These are phyloP conservation scores for Claviceps sp. DNA, from an alignment of 2,329 filamentous ascomycete species.

Conservation along the genomic window DNA sequence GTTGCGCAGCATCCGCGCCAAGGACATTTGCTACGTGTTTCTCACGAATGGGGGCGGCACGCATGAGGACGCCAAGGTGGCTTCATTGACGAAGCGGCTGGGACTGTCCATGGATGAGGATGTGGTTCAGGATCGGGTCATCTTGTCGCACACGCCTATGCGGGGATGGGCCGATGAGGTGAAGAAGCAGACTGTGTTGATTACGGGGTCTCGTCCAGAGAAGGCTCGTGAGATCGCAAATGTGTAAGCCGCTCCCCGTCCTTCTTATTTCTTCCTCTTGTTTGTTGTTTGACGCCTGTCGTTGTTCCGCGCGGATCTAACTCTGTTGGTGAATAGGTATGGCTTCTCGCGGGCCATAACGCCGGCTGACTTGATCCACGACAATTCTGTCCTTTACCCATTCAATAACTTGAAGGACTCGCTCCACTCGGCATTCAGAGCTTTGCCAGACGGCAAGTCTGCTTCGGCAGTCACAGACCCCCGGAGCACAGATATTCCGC, in stretches of 20 bases:
- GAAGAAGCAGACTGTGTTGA: constrained; percentile 46
- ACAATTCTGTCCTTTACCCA: constrained; percentile 67
- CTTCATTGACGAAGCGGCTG: constrained; percentile 20
- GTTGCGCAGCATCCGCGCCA: constrained; percentile 56
- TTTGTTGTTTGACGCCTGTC: background rate
- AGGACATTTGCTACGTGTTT: constrained; percentile 81
- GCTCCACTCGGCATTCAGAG: constrained; percentile 16
- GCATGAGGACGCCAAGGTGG: constrained; percentile 41
- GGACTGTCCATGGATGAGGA: constrained; percentile 19
- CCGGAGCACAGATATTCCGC: constrained; percentile 21
- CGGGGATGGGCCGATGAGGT: constrained; percentile 39
- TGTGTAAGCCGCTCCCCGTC: constrained; percentile 23
- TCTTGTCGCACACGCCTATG: constrained; percentile 86
- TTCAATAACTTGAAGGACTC: constrained; percentile 42
- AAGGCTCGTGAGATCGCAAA: constrained; percentile 63
- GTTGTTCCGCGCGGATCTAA: background rate
- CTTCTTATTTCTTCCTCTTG: background rate
- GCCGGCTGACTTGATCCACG: constrained; percentile 67
- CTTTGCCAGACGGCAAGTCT: constrained; percentile 21
- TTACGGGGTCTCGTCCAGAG: constrained; percentile 56
- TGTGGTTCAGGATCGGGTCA: constrained; percentile 21
- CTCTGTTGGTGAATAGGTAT: constrained; percentile 25
- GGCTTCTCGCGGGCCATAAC: constrained; percentile 75
- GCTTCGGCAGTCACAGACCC: constrained; percentile 18
- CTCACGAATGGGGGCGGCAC: constrained; percentile 92